Base-by-base conservation (phyloP, 2,329 filamentous ascomycete species). In the Torrubiellomyces zombiae region DNA sequence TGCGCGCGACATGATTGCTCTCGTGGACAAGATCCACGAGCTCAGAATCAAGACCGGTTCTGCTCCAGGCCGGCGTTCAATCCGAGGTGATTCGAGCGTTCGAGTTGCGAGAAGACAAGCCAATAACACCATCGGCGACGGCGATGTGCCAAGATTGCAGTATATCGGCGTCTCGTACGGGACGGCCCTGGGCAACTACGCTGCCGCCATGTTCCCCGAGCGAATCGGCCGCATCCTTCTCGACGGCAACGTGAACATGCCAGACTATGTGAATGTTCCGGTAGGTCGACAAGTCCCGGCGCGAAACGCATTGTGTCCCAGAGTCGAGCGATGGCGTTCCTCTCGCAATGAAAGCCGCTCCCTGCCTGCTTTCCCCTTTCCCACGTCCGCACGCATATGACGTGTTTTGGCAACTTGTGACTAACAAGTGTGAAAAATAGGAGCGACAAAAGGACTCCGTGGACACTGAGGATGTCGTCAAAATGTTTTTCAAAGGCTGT, bases 141-240 rank as follows among this genome's bases (percentile, higher is more conserved):
- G 24, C 11, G 19, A 36, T 14, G 26, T 34, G 2, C 29, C 31
- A 3, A 20, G 37, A 8, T 33, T 64, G 16, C 55, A 56, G 35
- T 67, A 62, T 33, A 54, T 58, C 44, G 60, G 62, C 0, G 53
- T 64, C 26, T 62, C 57, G 5, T 67, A 67, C 11, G 47, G 48
- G 10, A 49, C 45, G 2, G 11, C 47, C 0, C 37, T 52, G 0
- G 49, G 49, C 2, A 48, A 48, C 20, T 44, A 44, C 16, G 48
- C 51, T 31, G 44, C 47, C 3, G 43, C 47, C 16, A 39, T 52
- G 41, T 52, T 45, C 17, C 46, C 48, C 0, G 45, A 35, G 1
- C 39, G 48, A 3, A 36, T 62, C 7, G 55, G 47, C 0, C 47
- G 56, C 9, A 38, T 63, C 26, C 42, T 60, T 4, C 39, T 58